Percentiles rank a stretch among this genome's conserved stretches.
These are phyloP conservation scores for Epichloe coenophiala DNA, from an alignment of 2,329 filamentous ascomycete genomes.

Conservation along the genomic window DNA sequence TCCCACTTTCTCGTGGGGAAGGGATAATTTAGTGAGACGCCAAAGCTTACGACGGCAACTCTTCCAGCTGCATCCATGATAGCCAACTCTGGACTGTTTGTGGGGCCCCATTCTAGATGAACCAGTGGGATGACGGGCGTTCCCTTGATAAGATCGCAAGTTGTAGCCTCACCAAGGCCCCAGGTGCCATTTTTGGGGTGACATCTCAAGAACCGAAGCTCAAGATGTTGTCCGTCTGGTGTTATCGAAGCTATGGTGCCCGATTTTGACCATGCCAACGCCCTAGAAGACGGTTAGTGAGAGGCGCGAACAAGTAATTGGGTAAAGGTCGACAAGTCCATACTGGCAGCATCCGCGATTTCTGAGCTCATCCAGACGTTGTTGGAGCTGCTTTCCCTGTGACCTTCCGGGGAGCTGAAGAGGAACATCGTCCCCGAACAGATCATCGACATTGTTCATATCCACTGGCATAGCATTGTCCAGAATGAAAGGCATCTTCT, in stretches of 20 bases:
- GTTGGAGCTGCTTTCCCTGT: conserved; percentile 48
- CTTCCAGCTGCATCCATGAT: conserved; percentile 69
- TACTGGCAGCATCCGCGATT: conserved; percentile 71
- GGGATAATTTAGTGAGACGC: conserved; percentile 60
- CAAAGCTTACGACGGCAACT: conserved; percentile 60
- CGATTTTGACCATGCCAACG: conserved; percentile 75
- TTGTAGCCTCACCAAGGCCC: conserved; percentile 60
- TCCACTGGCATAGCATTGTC: conserved; percentile 32
- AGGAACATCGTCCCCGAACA: conserved; percentile 60
- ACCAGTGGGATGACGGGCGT: conserved; percentile 55
- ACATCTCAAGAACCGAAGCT: conserved; percentile 60
- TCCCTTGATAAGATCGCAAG: conserved; percentile 45
- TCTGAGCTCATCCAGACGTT: conserved; percentile 65
- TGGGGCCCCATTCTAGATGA: conserved; percentile 69
- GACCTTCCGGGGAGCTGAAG: conserved; percentile 35
- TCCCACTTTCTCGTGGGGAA: conserved; percentile 47
- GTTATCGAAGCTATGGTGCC: conserved; percentile 77
- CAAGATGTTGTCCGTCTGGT: conserved; percentile 54
- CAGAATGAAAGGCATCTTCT: conserved; percentile 31
- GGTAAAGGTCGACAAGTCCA: conserved; percentile 16
- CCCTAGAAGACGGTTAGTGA: conserved; percentile 32
- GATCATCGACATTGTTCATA: conserved; percentile 53
- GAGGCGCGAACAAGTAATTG: neutral
- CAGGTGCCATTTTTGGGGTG: conserved; percentile 58
- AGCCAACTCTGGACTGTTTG: conserved; percentile 64